phyloP scores from a whole-genome alignment of 1,284 basidiomycete genomes.

The Cryptococcus sp. region DNA sequence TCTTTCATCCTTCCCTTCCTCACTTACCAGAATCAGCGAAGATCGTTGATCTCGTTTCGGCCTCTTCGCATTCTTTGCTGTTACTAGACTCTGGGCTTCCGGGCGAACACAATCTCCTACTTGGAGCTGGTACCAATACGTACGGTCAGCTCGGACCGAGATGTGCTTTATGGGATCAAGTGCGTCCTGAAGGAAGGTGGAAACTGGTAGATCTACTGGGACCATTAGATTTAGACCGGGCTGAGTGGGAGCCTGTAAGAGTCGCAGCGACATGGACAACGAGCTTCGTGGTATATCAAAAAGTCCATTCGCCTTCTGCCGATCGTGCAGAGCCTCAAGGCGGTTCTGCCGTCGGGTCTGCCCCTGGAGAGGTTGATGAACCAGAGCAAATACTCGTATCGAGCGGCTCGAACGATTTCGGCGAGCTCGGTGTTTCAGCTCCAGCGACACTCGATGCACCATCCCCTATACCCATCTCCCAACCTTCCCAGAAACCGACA shows the following conservation, averaged over 20 bases:
- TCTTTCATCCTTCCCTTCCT: slow-evolving; percentile 32
- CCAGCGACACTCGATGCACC: slow-evolving; percentile 31
- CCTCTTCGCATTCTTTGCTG: slow-evolving; percentile 41
- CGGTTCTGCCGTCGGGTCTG: too few species aligned
- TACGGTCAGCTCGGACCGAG: slow-evolving; percentile 42
- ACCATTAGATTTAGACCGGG: slow-evolving; percentile 25
- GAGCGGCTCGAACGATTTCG: slow-evolving; percentile 79
- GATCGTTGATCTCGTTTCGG: slow-evolving; percentile 39
- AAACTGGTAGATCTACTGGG: slow-evolving; percentile 27
- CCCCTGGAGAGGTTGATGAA: background rate
- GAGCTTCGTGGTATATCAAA: slow-evolving; percentile 61
- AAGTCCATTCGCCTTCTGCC: background rate
- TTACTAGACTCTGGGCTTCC: slow-evolving; percentile 16
- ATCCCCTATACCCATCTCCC: slow-evolving; percentile 15
- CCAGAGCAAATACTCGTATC: slow-evolving; percentile 67
- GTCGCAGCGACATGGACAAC: slow-evolving; percentile 79
- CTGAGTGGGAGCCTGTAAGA: slow-evolving; percentile 37
- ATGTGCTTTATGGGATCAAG: slow-evolving; percentile 35
- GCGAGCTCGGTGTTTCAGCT: slow-evolving; percentile 66
- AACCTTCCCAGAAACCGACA: slow-evolving; percentile 17
- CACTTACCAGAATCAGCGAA: background rate
- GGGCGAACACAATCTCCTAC: slow-evolving; percentile 20
- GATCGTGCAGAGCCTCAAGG: too few species aligned
- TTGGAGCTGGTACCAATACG: slow-evolving; percentile 47
- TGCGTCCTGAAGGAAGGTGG: slow-evolving; percentile 27